phyloP scores from a whole-genome alignment of 768 basidiomycete genomes.

The Boletus rufocinnamomeus region DNA sequence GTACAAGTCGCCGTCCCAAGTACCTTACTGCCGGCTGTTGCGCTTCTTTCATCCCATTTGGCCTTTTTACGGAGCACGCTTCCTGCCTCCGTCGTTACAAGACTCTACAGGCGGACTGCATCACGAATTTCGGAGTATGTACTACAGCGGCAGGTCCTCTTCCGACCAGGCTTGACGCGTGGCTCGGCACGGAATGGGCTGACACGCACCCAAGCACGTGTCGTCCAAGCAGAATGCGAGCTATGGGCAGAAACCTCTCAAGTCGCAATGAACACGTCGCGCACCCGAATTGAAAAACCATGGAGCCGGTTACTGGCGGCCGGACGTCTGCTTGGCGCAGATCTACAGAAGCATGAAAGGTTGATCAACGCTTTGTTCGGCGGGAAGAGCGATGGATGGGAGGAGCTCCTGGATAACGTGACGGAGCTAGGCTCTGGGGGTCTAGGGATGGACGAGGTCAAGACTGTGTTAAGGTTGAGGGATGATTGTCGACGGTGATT shows the following conservation, averaged over 20 bases:
- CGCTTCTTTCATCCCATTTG: constrained; percentile 80
- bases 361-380: constrained; percentile 19
- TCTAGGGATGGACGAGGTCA: constrained; percentile 61
- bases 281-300: constrained; percentile 63
- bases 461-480: constrained; percentile 51
- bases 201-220: constrained; percentile 51
- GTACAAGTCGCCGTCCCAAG: constrained; percentile 57
- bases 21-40: constrained; percentile 72
- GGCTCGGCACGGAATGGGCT: constrained; percentile 24
- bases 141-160: constrained; percentile 78
- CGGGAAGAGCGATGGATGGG: constrained; percentile 47
- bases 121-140: constrained; percentile 74
- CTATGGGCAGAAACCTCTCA: constrained; percentile 84
- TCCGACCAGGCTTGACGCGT: constrained; percentile 67
- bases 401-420: constrained; percentile 44
- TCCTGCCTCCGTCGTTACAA: constrained; percentile 55
- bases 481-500: constrained; percentile 37
- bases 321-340: constrained; percentile 63
- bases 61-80: constrained; percentile 64
- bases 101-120: constrained; percentile 75
- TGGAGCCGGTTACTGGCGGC: constrained; percentile 77
- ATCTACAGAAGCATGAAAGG: constrained; percentile 41
- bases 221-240: constrained; percentile 69
- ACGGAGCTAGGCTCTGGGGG: constrained; percentile 62
- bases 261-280: constrained; percentile 49